Evolutionary conservation across 2,329 filamentous ascomycete species (phyloP), one percentile per base, ranked within the genome.

Genomic region (Pezicula carpinea): DNA sequence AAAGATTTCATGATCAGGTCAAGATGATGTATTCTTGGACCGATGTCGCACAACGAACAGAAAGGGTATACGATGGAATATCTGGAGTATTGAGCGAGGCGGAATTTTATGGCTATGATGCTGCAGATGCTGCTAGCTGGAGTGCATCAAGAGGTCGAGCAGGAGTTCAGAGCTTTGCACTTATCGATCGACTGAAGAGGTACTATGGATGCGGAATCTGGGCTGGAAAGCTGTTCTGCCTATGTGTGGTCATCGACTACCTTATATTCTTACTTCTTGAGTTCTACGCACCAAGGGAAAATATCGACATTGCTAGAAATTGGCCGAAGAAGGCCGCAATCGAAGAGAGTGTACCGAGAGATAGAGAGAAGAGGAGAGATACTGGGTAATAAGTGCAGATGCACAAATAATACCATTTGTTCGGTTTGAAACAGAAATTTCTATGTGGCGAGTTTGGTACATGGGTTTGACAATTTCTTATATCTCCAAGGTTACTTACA

Each of bases 1-100:
- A 97, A 64, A 81, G 85, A 35, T 99, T 99, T 63, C 93, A 99
- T 64, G 92, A 96, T 56, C 88, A 97, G 66, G 93, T 99, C 53
- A 90, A 92, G 67, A 88, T 87, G 72, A 97, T 97, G 93, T 99
- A 99, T 70, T 95, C 89, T 1, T 99, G 93, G 93, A 88, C 88
- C 22, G 92, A 99, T 64, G 92, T 99, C 22, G 93, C 93, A 13
- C 80, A 87, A 58, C 86, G 93, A 46, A 97, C 93, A 0, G 93
- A 99, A 69, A 80, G 92, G 23, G 93, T 99, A 1, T 99, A 99
- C 67, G 83, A 95, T 64, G 89, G 93, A 40, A 95, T 99, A 57
- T 89, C 83, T 2, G 91, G 90, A 6, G 83, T 82, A n/a, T 83
- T 95, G 44, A 83, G 80, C 54, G 89, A 95, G 58, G 83, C 87